phyloP scores from a whole-genome alignment of 441 rosid species.

The Erysimum pusillum region DNA sequence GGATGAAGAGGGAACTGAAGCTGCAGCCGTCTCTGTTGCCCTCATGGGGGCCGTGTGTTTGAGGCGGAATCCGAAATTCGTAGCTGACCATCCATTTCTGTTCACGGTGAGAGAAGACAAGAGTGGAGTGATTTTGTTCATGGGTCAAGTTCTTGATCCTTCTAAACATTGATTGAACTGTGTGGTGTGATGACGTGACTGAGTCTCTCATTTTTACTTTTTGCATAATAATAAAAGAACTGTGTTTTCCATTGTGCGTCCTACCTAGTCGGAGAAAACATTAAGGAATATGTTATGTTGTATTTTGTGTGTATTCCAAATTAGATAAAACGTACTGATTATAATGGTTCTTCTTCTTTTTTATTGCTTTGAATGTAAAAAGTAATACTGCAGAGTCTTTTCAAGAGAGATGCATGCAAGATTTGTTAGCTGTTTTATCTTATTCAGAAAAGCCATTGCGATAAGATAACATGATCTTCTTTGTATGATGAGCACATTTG shows the following conservation, averaged over 20 bases:
- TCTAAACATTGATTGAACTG: conserved; percentile 16
- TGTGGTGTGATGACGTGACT: not conserved
- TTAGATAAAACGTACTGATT: not conserved
- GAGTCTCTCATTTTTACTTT: not conserved
- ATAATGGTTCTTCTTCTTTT: not conserved
- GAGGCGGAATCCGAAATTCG: conserved; percentile 50
- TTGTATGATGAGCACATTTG: no score
- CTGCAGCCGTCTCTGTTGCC: conserved; percentile 64
- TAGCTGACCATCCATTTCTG: conserved; percentile 82
- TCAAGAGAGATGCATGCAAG: not conserved
- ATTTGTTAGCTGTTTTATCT: not conserved
- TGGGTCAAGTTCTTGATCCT: conserved; percentile 75
- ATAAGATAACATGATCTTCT: no score
- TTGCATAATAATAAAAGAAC: not conserved
- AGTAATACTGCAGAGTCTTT: not conserved
- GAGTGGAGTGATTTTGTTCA: conserved; percentile 66
- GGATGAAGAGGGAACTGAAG: conserved; percentile 82
- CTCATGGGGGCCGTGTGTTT: not conserved
- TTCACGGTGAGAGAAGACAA: conserved; percentile 69
- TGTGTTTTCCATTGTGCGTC: not conserved
- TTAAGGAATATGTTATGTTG: not conserved
- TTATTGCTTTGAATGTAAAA: not conserved
- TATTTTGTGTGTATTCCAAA: not conserved
- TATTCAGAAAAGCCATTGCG: no score
- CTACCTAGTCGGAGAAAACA: not conserved